Percentiles rank a stretch among this genome's conserved stretches.
Evolutionary conservation across 345 rosid species (phyloP).

Genomic region (Sonneratia alba): DNA sequence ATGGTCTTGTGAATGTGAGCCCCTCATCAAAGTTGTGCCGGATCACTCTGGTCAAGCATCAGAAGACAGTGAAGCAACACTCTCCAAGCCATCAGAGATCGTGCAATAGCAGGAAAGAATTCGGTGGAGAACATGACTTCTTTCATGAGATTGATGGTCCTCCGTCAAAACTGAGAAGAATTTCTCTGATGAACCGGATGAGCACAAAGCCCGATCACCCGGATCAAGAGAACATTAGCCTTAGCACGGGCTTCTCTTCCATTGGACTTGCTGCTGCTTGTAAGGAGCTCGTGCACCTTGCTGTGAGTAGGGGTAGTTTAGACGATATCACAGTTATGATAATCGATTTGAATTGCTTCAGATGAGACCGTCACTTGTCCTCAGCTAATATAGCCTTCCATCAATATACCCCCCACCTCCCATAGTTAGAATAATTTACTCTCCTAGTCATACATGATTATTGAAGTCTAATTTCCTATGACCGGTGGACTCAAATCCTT

Average conservation of each 20-base stretch:
- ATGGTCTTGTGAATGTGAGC: slow-evolving; percentile 41
- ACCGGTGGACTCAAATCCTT: no score
- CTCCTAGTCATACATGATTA: neutral
- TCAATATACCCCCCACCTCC: no score
- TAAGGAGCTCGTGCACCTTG: slow-evolving; percentile 57
- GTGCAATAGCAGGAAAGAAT: slow-evolving; percentile 15
- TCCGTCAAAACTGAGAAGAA: slow-evolving; percentile 40
- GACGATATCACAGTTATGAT: slow-evolving; percentile 75
- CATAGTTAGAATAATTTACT: neutral
- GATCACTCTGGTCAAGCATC: slow-evolving; percentile 47
- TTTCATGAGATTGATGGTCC: slow-evolving; percentile 40
- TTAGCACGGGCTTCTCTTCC: slow-evolving; percentile 21
- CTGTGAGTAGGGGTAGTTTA: slow-evolving; percentile 53
- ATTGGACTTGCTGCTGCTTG: slow-evolving; percentile 41
- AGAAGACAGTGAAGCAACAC: slow-evolving; percentile 14
- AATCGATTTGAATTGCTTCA: slow-evolving; percentile 49
- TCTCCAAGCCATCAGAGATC: slow-evolving; percentile 27
- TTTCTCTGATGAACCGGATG: slow-evolving; percentile 33
- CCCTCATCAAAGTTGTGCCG: slow-evolving; percentile 55
- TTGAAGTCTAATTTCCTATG: no score
- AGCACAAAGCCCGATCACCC: slow-evolving; percentile 26
- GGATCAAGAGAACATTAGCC: slow-evolving; percentile 29
- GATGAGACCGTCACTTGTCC: slow-evolving; percentile 9
- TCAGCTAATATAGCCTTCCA: neutral
- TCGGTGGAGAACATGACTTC: slow-evolving; percentile 28